Evolutionary conservation across 2,329 filamentous ascomycete species (phyloP).

Genomic region (Aspergillus transmontanensis): DNA sequence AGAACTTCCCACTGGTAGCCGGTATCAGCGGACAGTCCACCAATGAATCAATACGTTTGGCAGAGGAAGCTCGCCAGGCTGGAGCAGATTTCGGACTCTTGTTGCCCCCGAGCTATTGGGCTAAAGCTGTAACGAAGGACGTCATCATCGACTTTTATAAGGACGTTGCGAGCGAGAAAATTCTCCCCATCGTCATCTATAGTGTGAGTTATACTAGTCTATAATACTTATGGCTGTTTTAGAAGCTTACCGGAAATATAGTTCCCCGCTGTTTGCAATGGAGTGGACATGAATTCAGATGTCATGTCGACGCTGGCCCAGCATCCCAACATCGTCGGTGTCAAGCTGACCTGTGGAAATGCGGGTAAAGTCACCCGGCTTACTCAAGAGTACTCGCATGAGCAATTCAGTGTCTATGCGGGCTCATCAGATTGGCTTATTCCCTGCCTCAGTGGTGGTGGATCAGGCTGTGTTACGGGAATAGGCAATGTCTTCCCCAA

Average conservation of each 20-base stretch:
- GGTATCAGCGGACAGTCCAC: constrained; percentile 44
- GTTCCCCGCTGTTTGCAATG: constrained; percentile 31
- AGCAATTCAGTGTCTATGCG: background rate
- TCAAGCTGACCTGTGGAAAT: constrained; percentile 39
- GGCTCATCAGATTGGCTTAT: background rate
- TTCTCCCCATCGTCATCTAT: constrained; percentile 49
- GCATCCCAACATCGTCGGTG: constrained; percentile 37
- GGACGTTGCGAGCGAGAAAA: constrained; percentile 41
- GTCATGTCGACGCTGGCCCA: constrained; percentile 27
- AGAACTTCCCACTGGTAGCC: constrained; percentile 43
- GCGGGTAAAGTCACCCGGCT: constrained; percentile 1
- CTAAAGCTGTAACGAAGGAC: constrained; percentile 38
- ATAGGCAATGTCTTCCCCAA: background rate
- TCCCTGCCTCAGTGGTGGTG: background rate
- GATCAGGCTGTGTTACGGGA: background rate
- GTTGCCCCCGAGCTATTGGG: constrained; percentile 47
- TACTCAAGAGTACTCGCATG: background rate
- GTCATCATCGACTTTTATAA: constrained; percentile 40
- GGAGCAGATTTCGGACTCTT: constrained; percentile 45
- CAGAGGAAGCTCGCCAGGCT: constrained; percentile 40
- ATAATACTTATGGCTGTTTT: rapidly evolving
- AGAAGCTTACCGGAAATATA: background rate
- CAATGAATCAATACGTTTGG: constrained; percentile 44
- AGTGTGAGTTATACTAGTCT: constrained; percentile 36
- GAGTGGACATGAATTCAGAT: constrained; percentile 47